These are phyloP conservation scores for Trichoderma sp. DNA, from an alignment of 2,329 filamentous ascomycete genomes.

Conservation along the genomic window DNA sequence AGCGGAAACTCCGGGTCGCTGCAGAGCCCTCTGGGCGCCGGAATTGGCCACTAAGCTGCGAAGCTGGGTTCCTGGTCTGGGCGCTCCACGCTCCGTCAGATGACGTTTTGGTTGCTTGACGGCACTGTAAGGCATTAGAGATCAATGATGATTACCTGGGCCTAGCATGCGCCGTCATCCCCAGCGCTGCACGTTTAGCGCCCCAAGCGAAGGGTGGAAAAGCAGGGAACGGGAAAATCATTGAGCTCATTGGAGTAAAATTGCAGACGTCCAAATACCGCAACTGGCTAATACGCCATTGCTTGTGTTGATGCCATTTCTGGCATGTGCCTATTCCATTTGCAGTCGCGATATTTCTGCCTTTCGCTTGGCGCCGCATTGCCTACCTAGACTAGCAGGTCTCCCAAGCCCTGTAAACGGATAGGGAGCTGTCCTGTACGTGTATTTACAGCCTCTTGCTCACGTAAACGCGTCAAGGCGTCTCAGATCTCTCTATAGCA, in stretches of 20 bases:
- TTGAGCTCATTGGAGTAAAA: not conserved
- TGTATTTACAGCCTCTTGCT: not conserved
- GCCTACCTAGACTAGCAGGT: not conserved
- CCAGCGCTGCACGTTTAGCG: not conserved
- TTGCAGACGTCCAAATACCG: not conserved
- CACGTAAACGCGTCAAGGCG: conserved; percentile 12
- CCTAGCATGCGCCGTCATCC: not conserved
- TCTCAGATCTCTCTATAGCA: not conserved
- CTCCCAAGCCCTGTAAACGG: not conserved
- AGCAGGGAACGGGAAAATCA: not conserved
- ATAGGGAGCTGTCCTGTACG: not conserved
- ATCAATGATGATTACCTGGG: not conserved
- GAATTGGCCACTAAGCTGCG: not conserved
- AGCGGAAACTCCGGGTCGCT: conserved; percentile 11
- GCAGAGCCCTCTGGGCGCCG: conserved; percentile 11
- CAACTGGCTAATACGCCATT: not conserved
- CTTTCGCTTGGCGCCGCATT: not conserved
- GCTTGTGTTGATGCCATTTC: not conserved
- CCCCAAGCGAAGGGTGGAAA: not conserved
- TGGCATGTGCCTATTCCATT: not conserved
- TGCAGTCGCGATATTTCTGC: no score
- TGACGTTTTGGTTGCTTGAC: not conserved
- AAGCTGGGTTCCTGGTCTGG: not conserved
- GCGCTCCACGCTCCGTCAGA: not conserved
- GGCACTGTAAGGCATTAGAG: not conserved